Evolutionary conservation across 148 eudicot species (phyloP).

Genomic region (Drosera capensis): DNA sequence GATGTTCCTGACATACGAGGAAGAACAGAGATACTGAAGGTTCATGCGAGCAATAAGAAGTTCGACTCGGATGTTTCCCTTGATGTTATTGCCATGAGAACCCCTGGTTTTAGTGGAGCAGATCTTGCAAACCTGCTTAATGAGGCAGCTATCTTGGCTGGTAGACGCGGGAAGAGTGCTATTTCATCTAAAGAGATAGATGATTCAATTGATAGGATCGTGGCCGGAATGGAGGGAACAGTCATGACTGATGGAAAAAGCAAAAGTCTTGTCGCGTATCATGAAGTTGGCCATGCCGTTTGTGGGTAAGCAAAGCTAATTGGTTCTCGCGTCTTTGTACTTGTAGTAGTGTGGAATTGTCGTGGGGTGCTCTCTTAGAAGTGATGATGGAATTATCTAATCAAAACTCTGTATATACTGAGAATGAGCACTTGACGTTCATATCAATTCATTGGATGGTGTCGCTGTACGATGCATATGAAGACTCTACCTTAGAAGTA

Average conservation of each 20-base stretch:
- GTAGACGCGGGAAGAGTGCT: conserved; percentile 87
- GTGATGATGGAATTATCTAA: not conserved
- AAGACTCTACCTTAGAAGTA: not conserved
- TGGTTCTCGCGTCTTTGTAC: not conserved
- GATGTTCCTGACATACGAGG: conserved; percentile 96
- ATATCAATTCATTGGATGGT: no score
- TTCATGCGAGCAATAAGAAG: conserved; percentile 82
- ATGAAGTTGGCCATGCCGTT: conserved; percentile 98
- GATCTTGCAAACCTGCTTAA: conserved; percentile 93
- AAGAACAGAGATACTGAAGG: conserved; percentile 93
- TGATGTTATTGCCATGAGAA: conserved; percentile 94
- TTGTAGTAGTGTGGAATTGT: not conserved
- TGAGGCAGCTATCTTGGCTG: conserved; percentile 97
- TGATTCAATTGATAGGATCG: conserved; percentile 96
- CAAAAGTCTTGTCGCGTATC: conserved; percentile 98
- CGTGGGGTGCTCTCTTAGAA: not conserved
- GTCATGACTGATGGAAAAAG: conserved; percentile 98
- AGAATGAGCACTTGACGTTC: no score
- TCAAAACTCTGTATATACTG: no score
- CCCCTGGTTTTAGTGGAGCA: conserved; percentile 99
- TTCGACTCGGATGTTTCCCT: conserved; percentile 82
- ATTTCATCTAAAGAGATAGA: conserved; percentile 86
- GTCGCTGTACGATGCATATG: no score
- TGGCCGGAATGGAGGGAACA: conserved; percentile 99
- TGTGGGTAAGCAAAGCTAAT: conserved; percentile 61